Conservation (phyloP, 257 asterid species). For the Gardenia jasminoides region DNA sequence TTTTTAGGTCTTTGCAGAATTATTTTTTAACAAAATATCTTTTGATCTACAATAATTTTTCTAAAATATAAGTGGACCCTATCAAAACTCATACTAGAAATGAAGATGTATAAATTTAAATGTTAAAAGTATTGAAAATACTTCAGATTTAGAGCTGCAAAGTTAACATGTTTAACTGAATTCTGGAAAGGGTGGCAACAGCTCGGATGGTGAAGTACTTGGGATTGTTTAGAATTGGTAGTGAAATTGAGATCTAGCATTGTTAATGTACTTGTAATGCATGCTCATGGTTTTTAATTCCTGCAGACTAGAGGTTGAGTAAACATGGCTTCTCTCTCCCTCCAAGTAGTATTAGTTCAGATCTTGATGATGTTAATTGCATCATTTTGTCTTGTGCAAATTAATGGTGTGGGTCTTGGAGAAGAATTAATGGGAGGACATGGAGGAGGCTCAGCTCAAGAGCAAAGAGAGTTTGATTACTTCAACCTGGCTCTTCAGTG, state of each 20-base stretch:
- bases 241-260: neutral
- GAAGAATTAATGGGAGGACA: conserved; percentile 17
- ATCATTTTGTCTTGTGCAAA: conserved; percentile 30
- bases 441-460: conserved; percentile 21
- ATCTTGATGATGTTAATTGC: conserved; percentile 35
- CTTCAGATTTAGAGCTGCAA: too few species aligned
- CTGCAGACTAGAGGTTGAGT: conserved; percentile 7
- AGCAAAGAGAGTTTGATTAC: conserved; percentile 76
- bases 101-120: too few species aligned
- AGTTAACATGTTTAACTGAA: too few species aligned
- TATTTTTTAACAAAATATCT: too few species aligned
- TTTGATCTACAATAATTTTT: too few species aligned
- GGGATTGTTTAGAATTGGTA: neutral
- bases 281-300: neutral
- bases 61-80: too few species aligned
- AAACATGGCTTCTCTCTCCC: conserved; percentile 46
- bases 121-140: too few species aligned
- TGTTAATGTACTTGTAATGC: neutral
- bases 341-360: conserved; percentile 23
- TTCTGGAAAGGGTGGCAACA: too few species aligned
- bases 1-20: neutral
- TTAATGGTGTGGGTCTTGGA: conserved; percentile 32
- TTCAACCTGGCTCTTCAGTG: conserved; percentile 76
- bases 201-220: too few species aligned
- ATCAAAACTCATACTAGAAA: too few species aligned